Evolutionary conservation across 805 yeast species (phyloP), one percentile per base, ranked within the genome.

Genomic region (Zygotorulaspora sp.): DNA sequence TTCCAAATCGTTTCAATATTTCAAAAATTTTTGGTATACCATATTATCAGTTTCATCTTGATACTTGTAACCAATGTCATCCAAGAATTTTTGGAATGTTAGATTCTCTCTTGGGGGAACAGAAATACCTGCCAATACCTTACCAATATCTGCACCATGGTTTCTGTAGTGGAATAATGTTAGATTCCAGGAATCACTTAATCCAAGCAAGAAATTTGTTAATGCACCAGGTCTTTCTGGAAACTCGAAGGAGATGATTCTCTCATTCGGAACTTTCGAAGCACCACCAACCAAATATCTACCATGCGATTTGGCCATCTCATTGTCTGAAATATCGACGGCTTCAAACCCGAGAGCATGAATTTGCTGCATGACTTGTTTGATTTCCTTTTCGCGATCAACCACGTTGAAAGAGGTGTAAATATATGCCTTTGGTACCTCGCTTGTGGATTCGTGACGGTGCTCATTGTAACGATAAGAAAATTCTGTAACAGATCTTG

Each of bases 221-320:
- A 92, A 71, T 1, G 98, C 97, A 32, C 96, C 95, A 2, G 98
- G 97, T 55, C 92, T 80, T 58, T 92, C 99, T 10, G 99, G 99
- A 70, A 92, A 94, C 63, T 88, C 96, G 54, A 92, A 92, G 33
- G 83, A 74, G 50, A 79, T 76, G 23, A 92, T 64, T 52, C 81
- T 78, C 63, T 92, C 99, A 48, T 85, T 72, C 19, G 76, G 71
- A 13, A 84, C 77, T 15, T 70, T 63, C 0, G 89, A 77, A 43
- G 83, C 79, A 41, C 98, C 98, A 41, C 99, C 99, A 16, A 92
- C 95, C 47, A 92, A 70, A 61, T 92, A 94, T 61, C 99, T 76
- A 25, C 97, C 97, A 57, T 92, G 99, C 24, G 88, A 76, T 64
- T 92, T 92, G 29, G 98, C 98, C 69, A 92, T 74, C 59, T 89